A percentile compares a stretch with the other conserved stretches of the same genome.
These are phyloP conservation scores for Tetracladium setigerum DNA, from an alignment of 495 filamentous ascomycete genomes.

Conservation along the genomic window DNA sequence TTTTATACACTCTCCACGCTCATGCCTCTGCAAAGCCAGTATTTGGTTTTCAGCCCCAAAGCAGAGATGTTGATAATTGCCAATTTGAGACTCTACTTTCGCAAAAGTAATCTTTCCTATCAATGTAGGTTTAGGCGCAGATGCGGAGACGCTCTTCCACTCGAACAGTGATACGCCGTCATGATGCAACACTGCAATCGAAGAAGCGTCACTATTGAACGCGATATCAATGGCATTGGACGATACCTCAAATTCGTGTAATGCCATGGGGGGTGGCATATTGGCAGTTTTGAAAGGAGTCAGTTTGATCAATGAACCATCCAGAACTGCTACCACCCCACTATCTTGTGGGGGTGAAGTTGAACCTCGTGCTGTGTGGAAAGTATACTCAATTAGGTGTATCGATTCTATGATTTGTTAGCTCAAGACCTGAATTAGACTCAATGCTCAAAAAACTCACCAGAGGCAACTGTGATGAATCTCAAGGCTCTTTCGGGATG, in stretches of 20 bases:
- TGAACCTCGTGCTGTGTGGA: conserved; percentile 59
- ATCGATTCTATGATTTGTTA: conserved; percentile 37
- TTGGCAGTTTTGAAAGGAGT: conserved; percentile 80
- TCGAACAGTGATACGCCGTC: conserved; percentile 54
- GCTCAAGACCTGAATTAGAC: conserved; percentile 2
- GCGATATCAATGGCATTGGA: conserved; percentile 66
- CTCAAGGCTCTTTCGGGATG: conserved; percentile 76
- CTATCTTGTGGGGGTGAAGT: conserved; percentile 65
- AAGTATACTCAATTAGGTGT: conserved; percentile 59
- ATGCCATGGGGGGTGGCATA: conserved; percentile 86
- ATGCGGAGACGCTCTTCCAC: conserved; percentile 52
- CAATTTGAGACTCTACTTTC: conserved; percentile 30
- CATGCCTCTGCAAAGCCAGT: conserved; percentile 4
- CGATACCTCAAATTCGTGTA: conserved; percentile 60
- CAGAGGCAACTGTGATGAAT: conserved; percentile 38
- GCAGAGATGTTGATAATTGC: conserved; percentile 10
- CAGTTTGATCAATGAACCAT: conserved; percentile 73
- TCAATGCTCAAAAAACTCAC: conserved; percentile 5
- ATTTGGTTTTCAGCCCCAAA: conserved; percentile 8
- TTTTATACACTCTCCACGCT: background rate
- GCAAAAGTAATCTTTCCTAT: conserved; percentile 22
- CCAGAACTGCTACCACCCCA: conserved; percentile 80
- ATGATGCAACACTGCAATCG: conserved; percentile 65
- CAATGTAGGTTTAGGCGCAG: conserved; percentile 25
- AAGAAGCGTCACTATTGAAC: conserved; percentile 55